These are phyloP conservation scores for Phytopythium aichiense DNA, from an alignment of 352 stramenopile species.

Conservation along the genomic window DNA sequence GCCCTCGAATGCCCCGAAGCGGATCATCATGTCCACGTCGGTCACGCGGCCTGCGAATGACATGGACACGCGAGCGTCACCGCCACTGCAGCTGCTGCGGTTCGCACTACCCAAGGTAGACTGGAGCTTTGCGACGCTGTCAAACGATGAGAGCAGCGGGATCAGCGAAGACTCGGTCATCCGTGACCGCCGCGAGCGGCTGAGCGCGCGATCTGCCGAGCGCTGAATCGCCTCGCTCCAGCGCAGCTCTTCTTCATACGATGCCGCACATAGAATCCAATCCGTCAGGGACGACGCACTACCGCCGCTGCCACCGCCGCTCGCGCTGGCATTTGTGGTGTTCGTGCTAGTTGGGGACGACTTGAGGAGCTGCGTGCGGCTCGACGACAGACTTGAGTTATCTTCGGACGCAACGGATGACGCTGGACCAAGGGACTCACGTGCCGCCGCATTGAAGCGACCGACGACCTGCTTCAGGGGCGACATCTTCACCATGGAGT, in stretches of 20 bases:
- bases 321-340: background rate
- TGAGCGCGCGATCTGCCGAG: slow-evolving; percentile 62
- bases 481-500: slow-evolving; percentile 47
- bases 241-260: slow-evolving; percentile 54
- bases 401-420: slow-evolving; percentile 5
- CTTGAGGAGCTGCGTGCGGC: background rate
- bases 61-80: background rate
- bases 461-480: slow-evolving; percentile 60
- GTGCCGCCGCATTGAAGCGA: slow-evolving; percentile 41
- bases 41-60: slow-evolving; percentile 10
- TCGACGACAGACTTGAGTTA: slow-evolving; percentile 4
- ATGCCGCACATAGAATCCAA: slow-evolving; percentile 71
- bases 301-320: background rate
- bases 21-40: slow-evolving; percentile 28
- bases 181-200: slow-evolving; percentile 51
- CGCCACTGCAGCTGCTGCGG: slow-evolving; percentile 3
- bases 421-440: slow-evolving; percentile 11
- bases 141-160: slow-evolving; percentile 29
- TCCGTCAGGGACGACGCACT: slow-evolving; percentile 13
- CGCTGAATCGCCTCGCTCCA: slow-evolving; percentile 68
- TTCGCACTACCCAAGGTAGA: background rate
- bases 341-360: background rate
- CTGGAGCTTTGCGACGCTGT: slow-evolving; percentile 17
- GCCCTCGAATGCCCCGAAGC: slow-evolving; percentile 18
- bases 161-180: slow-evolving; percentile 43